These are phyloP conservation scores for Cryphonectria japonica DNA, from an alignment of 2,329 filamentous ascomycete genomes.

Conservation along the genomic window DNA sequence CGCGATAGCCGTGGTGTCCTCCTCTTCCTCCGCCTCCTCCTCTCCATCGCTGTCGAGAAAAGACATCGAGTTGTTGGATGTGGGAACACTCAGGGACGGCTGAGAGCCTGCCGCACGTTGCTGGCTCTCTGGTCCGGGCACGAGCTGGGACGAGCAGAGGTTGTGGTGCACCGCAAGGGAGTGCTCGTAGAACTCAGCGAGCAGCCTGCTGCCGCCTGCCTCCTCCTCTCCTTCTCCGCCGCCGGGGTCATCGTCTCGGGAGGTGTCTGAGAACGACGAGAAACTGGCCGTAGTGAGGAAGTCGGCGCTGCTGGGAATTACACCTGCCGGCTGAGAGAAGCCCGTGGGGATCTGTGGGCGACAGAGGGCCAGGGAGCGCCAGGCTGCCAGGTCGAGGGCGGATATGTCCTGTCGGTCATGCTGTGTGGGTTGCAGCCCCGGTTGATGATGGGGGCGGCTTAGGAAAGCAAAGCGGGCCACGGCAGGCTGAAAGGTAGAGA, in stretches of 20 bases:
- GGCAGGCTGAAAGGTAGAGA: slow-evolving; percentile 48
- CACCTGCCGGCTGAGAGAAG: slow-evolving; percentile 50
- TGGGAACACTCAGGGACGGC: slow-evolving; percentile 44
- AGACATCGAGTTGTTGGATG: neutral
- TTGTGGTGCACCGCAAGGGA: slow-evolving; percentile 74
- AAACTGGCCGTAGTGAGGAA: slow-evolving; percentile 54
- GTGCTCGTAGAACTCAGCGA: slow-evolving; percentile 76
- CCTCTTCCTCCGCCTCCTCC: slow-evolving; percentile 17
- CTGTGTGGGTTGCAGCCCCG: slow-evolving; percentile 19
- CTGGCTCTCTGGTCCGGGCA: slow-evolving; percentile 32
- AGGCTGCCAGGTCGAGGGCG: slow-evolving; percentile 44
- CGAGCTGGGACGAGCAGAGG: slow-evolving; percentile 64
- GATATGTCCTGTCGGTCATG: slow-evolving; percentile 30
- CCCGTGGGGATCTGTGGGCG: slow-evolving; percentile 53
- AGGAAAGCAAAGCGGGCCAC: slow-evolving; percentile 44
- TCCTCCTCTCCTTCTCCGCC: slow-evolving; percentile 32
- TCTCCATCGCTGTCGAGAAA: slow-evolving; percentile 15
- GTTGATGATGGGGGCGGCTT: slow-evolving; percentile 28
- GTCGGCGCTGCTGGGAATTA: slow-evolving; percentile 40
- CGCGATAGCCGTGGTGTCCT: slow-evolving; percentile 36
- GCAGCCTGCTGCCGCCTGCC: slow-evolving; percentile 32
- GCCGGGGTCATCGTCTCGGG: slow-evolving; percentile 4
- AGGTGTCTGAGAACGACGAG: slow-evolving; percentile 37
- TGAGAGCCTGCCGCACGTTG: slow-evolving; percentile 26
- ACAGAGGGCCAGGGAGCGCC: slow-evolving; percentile 58